These are phyloP conservation scores for Neurospora pannonica DNA, from an alignment of 495 filamentous ascomycete species.

Conservation along the genomic window DNA sequence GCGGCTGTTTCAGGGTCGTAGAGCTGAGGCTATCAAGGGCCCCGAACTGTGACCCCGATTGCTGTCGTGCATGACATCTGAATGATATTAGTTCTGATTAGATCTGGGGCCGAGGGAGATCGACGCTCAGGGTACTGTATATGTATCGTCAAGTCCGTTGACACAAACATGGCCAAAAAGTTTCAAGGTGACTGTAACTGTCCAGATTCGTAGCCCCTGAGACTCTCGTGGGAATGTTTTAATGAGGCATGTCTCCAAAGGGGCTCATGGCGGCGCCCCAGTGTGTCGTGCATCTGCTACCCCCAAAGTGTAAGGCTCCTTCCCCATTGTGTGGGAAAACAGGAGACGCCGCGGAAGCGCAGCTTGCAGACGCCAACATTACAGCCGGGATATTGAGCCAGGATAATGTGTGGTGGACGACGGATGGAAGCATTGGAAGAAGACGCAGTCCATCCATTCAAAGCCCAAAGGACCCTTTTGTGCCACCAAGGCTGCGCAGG, in stretches of 20 bases:
- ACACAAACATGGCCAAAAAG: neutral
- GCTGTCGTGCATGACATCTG: neutral
- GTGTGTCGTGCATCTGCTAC: neutral
- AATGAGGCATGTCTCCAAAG: neutral
- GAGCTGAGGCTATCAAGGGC: neutral
- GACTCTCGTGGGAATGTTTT: neutral
- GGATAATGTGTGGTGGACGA: slow-evolving; percentile 12
- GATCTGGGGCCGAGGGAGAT: neutral
- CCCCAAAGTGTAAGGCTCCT: neutral
- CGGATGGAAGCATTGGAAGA: slow-evolving; percentile 15
- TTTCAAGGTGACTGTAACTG: neutral
- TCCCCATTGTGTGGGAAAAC: neutral
- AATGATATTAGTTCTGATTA: neutral
- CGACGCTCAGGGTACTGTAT: neutral
- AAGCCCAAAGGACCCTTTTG: slow-evolving; percentile 1
- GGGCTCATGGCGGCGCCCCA: neutral
- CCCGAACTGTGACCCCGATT: neutral
- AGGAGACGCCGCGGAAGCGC: slow-evolving; percentile 6
- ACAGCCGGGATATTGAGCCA: slow-evolving; percentile 12
- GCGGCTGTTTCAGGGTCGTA: neutral
- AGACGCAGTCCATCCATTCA: slow-evolving; percentile 8
- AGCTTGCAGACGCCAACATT: slow-evolving; percentile 11
- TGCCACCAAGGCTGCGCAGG: neutral
- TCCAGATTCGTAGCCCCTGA: neutral
- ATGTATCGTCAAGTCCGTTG: neutral